A percentile compares a stretch with the other conserved stretches of the same genome.
Evolutionary conservation across 2,329 filamentous ascomycete genomes (phyloP).

Genomic region (Colletotrichum sublineola): DNA sequence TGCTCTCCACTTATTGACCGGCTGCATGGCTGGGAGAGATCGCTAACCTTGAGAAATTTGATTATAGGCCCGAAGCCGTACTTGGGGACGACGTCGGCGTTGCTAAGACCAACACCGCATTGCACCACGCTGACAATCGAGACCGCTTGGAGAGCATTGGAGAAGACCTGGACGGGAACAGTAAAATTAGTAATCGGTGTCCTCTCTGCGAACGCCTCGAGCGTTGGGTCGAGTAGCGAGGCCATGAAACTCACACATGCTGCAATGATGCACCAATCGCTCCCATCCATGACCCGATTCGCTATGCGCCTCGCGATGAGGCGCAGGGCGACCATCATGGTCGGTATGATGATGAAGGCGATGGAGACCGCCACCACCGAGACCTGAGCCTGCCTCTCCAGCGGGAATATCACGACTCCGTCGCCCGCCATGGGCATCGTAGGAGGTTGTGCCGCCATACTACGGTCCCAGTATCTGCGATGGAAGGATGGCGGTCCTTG

Average conservation of each 20-base stretch:
- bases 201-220: not conserved
- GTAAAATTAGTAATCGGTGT: not conserved
- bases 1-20: not conserved
- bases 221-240: not conserved
- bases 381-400: slow-evolving; percentile 28
- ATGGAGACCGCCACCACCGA: slow-evolving; percentile 35
- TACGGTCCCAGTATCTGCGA: not conserved
- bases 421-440: slow-evolving; percentile 12
- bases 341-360: slow-evolving; percentile 30
- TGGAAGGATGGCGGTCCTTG: slow-evolving; percentile 1
- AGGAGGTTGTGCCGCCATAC: slow-evolving; percentile 22
- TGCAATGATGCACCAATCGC: slow-evolving; percentile 34
- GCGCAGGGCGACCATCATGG: slow-evolving; percentile 20
- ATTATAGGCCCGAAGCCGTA: slow-evolving; percentile 31
- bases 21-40: too few relatives aligned
- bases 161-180: slow-evolving; percentile 23
- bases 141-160: slow-evolving; percentile 29
- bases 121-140: slow-evolving; percentile 37
- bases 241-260: slow-evolving; percentile 15
- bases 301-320: slow-evolving; percentile 36
- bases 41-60: slow-evolving; percentile 35
- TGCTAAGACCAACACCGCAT: slow-evolving; percentile 31
- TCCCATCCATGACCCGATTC: slow-evolving; percentile 21
- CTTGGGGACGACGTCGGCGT: slow-evolving; percentile 33
- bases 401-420: slow-evolving; percentile 14